These are phyloP conservation scores for Coemansia sp. DNA, from an alignment of 192 early-diverging fungal genomes.

Conservation along the genomic window DNA sequence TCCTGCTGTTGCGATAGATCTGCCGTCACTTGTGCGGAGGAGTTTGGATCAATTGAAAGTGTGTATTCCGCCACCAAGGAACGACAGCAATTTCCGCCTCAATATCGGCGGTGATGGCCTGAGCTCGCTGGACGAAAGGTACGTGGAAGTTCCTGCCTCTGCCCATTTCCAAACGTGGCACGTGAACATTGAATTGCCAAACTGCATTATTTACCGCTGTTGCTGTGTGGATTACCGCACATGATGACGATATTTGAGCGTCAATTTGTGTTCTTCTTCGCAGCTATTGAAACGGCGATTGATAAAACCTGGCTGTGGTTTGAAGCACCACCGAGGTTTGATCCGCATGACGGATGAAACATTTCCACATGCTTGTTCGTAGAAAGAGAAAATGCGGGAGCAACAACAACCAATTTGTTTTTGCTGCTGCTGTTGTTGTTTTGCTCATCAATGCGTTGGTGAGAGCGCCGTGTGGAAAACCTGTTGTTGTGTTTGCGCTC, in stretches of 20 bases:
- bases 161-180: not conserved
- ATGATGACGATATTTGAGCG: too few relatives aligned
- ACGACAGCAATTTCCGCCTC: not conserved
- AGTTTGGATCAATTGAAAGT: constrained; percentile 16
- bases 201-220: not conserved
- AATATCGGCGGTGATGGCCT: not conserved
- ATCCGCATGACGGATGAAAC: constrained; percentile 4
- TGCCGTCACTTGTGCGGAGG: constrained; percentile 1
- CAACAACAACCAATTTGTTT: not conserved
- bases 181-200: constrained; percentile 3
- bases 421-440: too few relatives aligned
- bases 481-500: not conserved
- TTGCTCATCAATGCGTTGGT: not conserved
- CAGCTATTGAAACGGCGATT: not conserved
- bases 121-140: not conserved
- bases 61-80: constrained; percentile 3
- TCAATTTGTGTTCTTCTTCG: too few relatives aligned
- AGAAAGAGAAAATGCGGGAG: too few relatives aligned
- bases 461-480: too few relatives aligned
- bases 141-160: constrained; percentile 5
- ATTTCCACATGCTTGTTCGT: not conserved
- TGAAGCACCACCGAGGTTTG: too few relatives aligned
- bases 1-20: not conserved
- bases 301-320: not conserved
- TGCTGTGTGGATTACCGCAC: not conserved